phyloP scores from a whole-genome alignment of 2,329 filamentous ascomycete genomes.

The Paecilomyces dactylethromorphus region DNA sequence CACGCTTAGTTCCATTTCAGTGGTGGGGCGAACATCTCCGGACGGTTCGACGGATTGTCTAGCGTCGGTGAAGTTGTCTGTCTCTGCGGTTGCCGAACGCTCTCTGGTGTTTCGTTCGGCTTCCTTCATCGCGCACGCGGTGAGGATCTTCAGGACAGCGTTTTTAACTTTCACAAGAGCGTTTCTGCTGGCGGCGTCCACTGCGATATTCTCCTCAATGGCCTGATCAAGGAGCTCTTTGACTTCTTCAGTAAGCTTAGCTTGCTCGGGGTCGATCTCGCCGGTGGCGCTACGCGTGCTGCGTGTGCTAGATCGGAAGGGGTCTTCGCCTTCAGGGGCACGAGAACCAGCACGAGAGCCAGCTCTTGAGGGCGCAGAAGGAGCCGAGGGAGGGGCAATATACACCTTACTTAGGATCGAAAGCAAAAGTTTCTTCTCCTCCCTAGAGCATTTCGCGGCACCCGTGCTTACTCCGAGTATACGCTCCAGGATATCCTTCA shows the following conservation, averaged over 20 bases:
- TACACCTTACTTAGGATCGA: slow-evolving; percentile 76
- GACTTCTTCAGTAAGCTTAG: slow-evolving; percentile 47
- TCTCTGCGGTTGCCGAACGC: slow-evolving; percentile 25
- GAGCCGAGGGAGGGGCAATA: slow-evolving; percentile 59
- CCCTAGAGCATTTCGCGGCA: slow-evolving; percentile 43
- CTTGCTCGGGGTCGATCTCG: slow-evolving; percentile 44
- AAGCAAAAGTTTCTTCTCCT: slow-evolving; percentile 78
- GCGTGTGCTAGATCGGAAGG: slow-evolving; percentile 24
- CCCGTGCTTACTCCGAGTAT: slow-evolving; percentile 47
- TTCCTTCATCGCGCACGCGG: slow-evolving; percentile 32
- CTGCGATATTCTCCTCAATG: slow-evolving; percentile 40
- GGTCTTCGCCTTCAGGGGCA: slow-evolving; percentile 13
- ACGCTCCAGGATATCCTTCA: slow-evolving; percentile 68
- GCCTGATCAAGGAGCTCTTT: slow-evolving; percentile 53
- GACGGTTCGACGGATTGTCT: slow-evolving; percentile 24
- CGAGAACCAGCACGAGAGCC: slow-evolving; percentile 18
- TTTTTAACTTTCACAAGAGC: slow-evolving; percentile 42
- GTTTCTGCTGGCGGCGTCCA: slow-evolving; percentile 38
- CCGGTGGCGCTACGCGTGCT: slow-evolving; percentile 24
- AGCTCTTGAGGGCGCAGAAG: slow-evolving; percentile 44
- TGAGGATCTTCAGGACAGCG: slow-evolving; percentile 33
- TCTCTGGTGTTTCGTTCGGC: slow-evolving; percentile 21
- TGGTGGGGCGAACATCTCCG: slow-evolving; percentile 9
- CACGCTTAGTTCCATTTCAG: slow-evolving; percentile 25
- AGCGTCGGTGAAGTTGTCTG: slow-evolving; percentile 18